Evolutionary conservation across 495 filamentous ascomycete genomes (phyloP).

Genomic region (Darksidea phi): DNA sequence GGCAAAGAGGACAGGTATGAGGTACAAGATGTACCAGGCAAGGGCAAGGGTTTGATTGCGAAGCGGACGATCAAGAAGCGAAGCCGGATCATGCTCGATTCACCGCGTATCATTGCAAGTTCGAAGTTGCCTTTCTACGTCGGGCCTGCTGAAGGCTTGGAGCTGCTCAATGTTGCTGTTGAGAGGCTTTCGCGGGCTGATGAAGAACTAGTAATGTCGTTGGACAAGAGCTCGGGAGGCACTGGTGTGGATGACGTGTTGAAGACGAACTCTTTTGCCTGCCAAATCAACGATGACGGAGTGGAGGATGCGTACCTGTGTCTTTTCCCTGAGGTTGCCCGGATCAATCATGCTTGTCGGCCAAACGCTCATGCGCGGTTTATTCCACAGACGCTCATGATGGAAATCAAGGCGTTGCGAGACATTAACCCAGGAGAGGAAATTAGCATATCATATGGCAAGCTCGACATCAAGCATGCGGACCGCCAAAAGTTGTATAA

Average conservation of each 20-base stretch:
- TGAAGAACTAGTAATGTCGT: not conserved
- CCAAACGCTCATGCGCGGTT: not conserved
- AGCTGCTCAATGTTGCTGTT: not conserved
- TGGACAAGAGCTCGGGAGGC: not conserved
- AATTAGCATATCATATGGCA: not conserved
- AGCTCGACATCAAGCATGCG: not conserved
- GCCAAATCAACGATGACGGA: not conserved
- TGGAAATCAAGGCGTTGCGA: not conserved
- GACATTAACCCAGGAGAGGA: not conserved
- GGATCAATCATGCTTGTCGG: not conserved
- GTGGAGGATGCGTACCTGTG: not conserved
- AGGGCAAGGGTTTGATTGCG: conserved; percentile 43
- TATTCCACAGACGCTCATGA: not conserved
- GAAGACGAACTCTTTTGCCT: not conserved
- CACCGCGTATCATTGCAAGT: conserved; percentile 30
- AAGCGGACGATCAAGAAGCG: conserved; percentile 39
- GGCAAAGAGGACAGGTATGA: conserved; percentile 5
- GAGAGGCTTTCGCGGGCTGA: not conserved
- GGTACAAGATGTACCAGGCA: conserved; percentile 32
- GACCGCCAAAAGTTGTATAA: not conserved
- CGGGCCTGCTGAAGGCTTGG: not conserved
- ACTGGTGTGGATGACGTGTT: not conserved
- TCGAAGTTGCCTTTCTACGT: not conserved
- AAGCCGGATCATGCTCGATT: conserved; percentile 42
- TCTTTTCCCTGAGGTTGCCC: not conserved